Evolutionary conservation across 139 green algal genomes (phyloP), one percentile per base, ranked within the genome.

Genomic region (Zygnema cylindricum): DNA sequence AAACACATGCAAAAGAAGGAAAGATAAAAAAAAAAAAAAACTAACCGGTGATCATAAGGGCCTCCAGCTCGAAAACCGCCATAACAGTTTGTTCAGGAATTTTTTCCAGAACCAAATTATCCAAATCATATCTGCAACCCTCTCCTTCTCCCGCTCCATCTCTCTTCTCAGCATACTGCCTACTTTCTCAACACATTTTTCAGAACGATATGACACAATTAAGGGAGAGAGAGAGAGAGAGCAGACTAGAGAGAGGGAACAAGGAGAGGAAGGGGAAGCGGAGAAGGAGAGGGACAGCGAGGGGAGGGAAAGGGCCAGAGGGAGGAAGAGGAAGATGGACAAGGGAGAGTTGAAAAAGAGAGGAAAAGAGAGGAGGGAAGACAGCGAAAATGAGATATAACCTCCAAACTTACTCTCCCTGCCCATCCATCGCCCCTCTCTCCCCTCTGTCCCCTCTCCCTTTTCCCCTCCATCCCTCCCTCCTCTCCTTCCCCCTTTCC

Each of bases 91-190:
- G 7, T 1, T 57, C 32, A 0, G 77, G 77, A 1, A 98, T 76
- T 63, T 98, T 95, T 43, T 92, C 94, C 84, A 98, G 92, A 1
- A 92, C 85, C 41, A 99, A 89, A 93, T 99, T 99, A 95, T 99
- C 97, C 55, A 98, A 87, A 91, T 99, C 97, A 55, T 96, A 87
- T 7, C 54, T 88, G 55, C 73, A 3, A 3, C 49, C 49, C 7
- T 7, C 7, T 16, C 7, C 16, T 16, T 16, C 49, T 63, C 49
- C 49, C 16, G 49, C 49, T 16, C 16, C 16, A 63, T n/a, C n/a
- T n/a, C n/a, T n/a, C n/a, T n/a, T n/a, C n/a, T n/a, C n/a, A n/a
- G n/a, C n/a, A n/a, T n/a, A n/a, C n/a, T n/a, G n/a, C n/a, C n/a
- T n/a, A n/a, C n/a, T n/a, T n/a, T n/a, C n/a, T n/a, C n/a, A n/a